These are phyloP conservation scores for Thymus mandschuricus DNA, from an alignment of 257 asterid genomes.

Conservation along the genomic window DNA sequence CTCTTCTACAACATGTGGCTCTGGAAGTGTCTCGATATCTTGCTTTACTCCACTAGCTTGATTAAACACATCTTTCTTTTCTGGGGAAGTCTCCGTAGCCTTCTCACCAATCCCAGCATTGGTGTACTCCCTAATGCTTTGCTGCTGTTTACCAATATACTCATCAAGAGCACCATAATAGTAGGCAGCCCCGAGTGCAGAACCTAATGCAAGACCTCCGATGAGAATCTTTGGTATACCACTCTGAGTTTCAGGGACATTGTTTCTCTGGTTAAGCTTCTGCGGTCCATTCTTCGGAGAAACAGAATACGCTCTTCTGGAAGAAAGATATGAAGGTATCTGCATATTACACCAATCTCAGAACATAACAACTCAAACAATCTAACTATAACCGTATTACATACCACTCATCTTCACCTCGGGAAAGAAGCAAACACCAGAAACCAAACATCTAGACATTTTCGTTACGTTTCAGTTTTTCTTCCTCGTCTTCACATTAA, in stretches of 20 bases:
- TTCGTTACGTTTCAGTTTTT: neutral
- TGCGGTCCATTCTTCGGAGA: conserved; percentile 52
- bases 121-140: conserved; percentile 40
- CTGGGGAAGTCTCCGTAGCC: conserved; percentile 35
- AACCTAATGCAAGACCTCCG: conserved; percentile 74
- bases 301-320: conserved; percentile 73
- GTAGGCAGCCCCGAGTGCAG: conserved; percentile 70
- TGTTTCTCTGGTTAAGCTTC: conserved; percentile 47
- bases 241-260: conserved; percentile 53
- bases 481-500: neutral
- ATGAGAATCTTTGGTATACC: conserved; percentile 53
- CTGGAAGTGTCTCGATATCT: conserved; percentile 46
- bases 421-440: neutral
- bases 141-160: conserved; percentile 56
- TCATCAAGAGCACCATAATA: conserved; percentile 66
- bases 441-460: conserved; percentile 8
- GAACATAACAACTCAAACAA: conserved; percentile 1
- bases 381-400: neutral
- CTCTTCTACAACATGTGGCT: conserved; percentile 44
- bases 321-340: conserved; percentile 84
- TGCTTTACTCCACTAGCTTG: conserved; percentile 47
- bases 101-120: conserved; percentile 32
- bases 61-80: conserved; percentile 33
- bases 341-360: conserved; percentile 45
- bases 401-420: neutral